Percentiles rank a stretch among this genome's conserved stretches.
Evolutionary conservation across 2,329 filamentous ascomycete species (phyloP).

Genomic region (Exserohilum turcica): DNA sequence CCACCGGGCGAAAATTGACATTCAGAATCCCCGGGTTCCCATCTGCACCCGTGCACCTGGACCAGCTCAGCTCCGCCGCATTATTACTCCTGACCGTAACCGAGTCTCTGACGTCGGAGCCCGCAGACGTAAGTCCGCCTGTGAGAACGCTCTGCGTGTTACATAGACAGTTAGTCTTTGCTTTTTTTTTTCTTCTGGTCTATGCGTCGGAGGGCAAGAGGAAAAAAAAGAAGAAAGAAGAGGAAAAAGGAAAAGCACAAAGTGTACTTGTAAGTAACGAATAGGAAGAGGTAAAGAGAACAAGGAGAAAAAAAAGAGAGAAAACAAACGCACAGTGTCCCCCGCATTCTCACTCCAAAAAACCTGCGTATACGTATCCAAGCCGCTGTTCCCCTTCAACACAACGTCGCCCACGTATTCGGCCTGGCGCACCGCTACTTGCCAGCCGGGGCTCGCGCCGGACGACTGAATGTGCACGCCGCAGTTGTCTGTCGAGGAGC

Average conservation of each 20-base stretch:
- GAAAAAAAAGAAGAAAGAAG: not conserved
- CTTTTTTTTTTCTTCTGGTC: not conserved
- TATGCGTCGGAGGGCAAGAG: no score
- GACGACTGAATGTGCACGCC: constrained; percentile 35
- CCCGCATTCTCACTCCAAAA: constrained; percentile 40
- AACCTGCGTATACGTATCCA: constrained; percentile 33
- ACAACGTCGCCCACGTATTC: constrained; percentile 30
- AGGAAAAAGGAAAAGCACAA: no score
- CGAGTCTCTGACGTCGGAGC: constrained; percentile 34
- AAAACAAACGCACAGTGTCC: constrained; percentile 30
- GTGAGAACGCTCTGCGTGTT: constrained; percentile 25
- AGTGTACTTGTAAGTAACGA: no score
- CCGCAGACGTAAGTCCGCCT: constrained; percentile 27
- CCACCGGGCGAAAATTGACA: constrained; percentile 37
- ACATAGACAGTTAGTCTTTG: not conserved
- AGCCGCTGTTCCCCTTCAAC: constrained; percentile 27
- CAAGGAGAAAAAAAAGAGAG: not conserved
- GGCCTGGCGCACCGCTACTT: constrained; percentile 35
- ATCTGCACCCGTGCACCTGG: constrained; percentile 34
- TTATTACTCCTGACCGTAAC: constrained; percentile 32
- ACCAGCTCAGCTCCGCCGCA: constrained; percentile 33
- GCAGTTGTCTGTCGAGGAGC: constrained; percentile 37
- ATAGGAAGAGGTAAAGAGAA: not conserved
- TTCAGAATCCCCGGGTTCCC: constrained; percentile 40
- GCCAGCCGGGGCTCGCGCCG: constrained; percentile 35